Evolutionary conservation across 345 rosid species (phyloP), one percentile per base, ranked within the genome.

Genomic region (Zanthoxylum bungeanum): DNA sequence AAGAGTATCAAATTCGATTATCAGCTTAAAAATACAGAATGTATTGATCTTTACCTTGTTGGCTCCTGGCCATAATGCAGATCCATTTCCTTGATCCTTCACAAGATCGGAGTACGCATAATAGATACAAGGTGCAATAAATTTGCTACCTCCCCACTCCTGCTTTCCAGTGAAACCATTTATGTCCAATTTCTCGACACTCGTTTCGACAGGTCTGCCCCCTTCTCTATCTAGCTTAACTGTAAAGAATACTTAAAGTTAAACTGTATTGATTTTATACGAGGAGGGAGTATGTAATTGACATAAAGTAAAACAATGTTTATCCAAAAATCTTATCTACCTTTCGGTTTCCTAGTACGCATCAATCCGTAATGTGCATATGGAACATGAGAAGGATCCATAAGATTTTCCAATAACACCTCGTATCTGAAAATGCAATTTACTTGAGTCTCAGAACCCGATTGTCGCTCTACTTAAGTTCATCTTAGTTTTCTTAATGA

Each of bases 331-430:
- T 57, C 69, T 79, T 73, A 79, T 59, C 37, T 66, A 61, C 90
- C 84, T 76, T 79, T 82, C 4, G 84, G 88, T 59, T 64, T 64
- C 47, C 40, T 62, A 34, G 75, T 71, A 75, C 47, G 74, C 96
- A 87, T 81, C 63, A 93, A 49, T 73, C 97, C 91, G 73, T 87
- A 82, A 78, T 91, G 98, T 50, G 98, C 96, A 78, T 89, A 91
- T 14, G 93, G 93, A 75, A 91, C 91, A 78, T 93, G 98, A 76
- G 96, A 88, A 42, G 97, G 98, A 74, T 93, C 97, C 97, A 91
- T 89, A 37, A 91, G 86, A 65, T 93, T 93, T 80, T 91, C 98
- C 40, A 89, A 30, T 80, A 91, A 69, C 44, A 93, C 87, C 67
- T 93, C 98, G 25, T 93, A 88, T 86, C 98, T 91, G 78, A 78